Evolutionary conservation across 2,329 filamentous ascomycete genomes (phyloP).

Genomic region (Trichoderma atrobrunneum): DNA sequence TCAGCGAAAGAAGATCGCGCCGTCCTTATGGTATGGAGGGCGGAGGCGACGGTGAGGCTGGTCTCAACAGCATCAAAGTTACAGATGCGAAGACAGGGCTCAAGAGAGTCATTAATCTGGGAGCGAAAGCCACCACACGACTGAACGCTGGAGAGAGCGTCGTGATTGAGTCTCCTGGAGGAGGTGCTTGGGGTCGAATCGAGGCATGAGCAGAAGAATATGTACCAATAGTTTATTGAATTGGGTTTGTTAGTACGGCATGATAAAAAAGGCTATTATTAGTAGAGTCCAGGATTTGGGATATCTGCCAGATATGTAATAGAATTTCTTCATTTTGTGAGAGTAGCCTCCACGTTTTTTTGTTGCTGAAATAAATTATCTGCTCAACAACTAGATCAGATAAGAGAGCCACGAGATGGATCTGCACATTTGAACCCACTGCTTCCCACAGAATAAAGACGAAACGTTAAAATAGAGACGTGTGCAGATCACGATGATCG

Average conservation of each 20-base stretch:
- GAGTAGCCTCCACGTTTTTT: background rate
- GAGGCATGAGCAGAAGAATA: background rate
- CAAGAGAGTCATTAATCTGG: conserved; percentile 50
- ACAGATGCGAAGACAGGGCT: conserved; percentile 21
- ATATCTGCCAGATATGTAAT: background rate
- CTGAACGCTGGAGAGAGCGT: conserved; percentile 59
- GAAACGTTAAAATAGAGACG: background rate
- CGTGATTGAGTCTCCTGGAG: conserved; percentile 60
- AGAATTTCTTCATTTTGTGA: background rate
- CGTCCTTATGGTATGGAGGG: conserved; percentile 72
- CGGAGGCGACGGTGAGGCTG: conserved; percentile 65
- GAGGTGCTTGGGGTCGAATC: conserved; percentile 56
- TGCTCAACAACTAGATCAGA: background rate
- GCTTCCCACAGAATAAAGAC: background rate
- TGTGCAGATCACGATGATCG: background rate
- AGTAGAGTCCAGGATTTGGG: background rate
- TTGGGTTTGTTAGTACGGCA: background rate
- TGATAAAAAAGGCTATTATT: background rate
- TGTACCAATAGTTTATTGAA: background rate
- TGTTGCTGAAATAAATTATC: background rate
- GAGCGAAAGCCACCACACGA: conserved; percentile 58
- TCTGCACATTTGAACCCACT: background rate
- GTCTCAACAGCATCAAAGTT: conserved; percentile 51
- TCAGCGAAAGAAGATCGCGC: conserved; percentile 72
- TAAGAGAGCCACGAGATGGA: background rate